Evolutionary conservation across 805 yeast species (phyloP), one percentile per base, ranked within the genome.

Genomic region (Peterozyma toletana): DNA sequence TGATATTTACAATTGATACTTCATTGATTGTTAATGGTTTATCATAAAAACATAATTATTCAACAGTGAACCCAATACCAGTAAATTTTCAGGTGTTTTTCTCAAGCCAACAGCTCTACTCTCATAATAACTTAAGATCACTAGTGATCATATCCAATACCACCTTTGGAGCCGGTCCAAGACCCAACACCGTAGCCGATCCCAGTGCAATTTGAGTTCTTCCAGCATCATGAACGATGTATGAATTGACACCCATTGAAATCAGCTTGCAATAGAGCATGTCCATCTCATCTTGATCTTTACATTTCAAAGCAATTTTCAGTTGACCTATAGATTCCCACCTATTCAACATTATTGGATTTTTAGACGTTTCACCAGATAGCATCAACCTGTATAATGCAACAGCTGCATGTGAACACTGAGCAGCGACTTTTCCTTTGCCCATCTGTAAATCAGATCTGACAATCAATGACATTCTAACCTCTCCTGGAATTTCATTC

Each of bases 191-290:
- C 0, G 99, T 93, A 2, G 95, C 95, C 47, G 93, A 82, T 1
- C 98, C 98, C 5, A 96, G 85, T n/a, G 87, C 95, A 41, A 93
- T 79, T 60, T 93, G 97, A 1, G 99, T 91, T 54, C 97, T 75
- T 3, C 99, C 99, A 21, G 99, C 99, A 65, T 93, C 99, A 53
- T 85, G 95, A 34, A 93, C 88, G 5, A 87, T 75, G 50, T 80
- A 76, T 2, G 91, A 78, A 54, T 88, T 85, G 14, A 93, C 75
- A 6, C 90, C 90, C 44, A 86, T 55, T 2, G 88, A 78, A 33
- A 86, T 74, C 1, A 97, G 97, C 54, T 75, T 77, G 3, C 95
- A 91, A 61, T 78, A 86, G 29, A 93, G 64, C 38, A 79, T 63
- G 54, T 85, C 88, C 78, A 93, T 74, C 40, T 73, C 83, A 41